Evolutionary conservation across 768 basidiomycete species (phyloP).

Genomic region (Hygrophorus pudorinus): DNA sequence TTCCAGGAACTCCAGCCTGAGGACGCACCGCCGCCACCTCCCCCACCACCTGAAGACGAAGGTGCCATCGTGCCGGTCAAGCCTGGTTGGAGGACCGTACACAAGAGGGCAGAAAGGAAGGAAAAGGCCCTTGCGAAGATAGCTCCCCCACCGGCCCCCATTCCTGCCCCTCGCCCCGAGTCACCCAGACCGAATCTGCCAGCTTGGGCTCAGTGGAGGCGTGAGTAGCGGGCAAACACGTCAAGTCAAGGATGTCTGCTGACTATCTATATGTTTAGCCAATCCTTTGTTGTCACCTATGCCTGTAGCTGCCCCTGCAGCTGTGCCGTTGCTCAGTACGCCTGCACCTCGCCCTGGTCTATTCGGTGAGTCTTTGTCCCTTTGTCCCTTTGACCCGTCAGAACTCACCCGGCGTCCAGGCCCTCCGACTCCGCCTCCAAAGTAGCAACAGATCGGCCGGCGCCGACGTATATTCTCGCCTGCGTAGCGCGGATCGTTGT

Average conservation of each 20-base stretch:
- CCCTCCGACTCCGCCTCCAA: conserved; percentile 36
- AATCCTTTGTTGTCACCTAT: conserved; percentile 53
- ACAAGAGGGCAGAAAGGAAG: conserved; percentile 51
- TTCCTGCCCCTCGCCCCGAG: conserved; percentile 32
- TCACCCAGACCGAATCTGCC: conserved; percentile 46
- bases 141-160: conserved; percentile 28
- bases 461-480: too few species aligned
- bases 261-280: conserved; percentile 27
- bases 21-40: conserved; percentile 28
- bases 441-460: conserved; percentile 15
- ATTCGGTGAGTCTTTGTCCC: conserved; percentile 40
- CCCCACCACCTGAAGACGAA: conserved; percentile 38
- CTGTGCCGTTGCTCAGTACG: conserved; percentile 26
- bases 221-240: conserved; percentile 28
- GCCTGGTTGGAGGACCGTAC: conserved; percentile 68
- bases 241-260: neutral
- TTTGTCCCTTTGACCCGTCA: neutral
- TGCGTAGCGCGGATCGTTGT: too few species aligned
- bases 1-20: conserved; percentile 17
- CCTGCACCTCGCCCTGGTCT: conserved; percentile 52
- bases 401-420: conserved; percentile 17
- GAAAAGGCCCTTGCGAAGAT: conserved; percentile 33
- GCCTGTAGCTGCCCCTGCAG: conserved; percentile 24
- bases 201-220: conserved; percentile 84
- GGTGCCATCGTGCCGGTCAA: conserved; percentile 39